A percentile compares a stretch with the other conserved stretches of the same genome.
Conservation (phyloP, 2,329 filamentous ascomycete genomes). For the Phaeosphaeriaceae sp. region DNA sequence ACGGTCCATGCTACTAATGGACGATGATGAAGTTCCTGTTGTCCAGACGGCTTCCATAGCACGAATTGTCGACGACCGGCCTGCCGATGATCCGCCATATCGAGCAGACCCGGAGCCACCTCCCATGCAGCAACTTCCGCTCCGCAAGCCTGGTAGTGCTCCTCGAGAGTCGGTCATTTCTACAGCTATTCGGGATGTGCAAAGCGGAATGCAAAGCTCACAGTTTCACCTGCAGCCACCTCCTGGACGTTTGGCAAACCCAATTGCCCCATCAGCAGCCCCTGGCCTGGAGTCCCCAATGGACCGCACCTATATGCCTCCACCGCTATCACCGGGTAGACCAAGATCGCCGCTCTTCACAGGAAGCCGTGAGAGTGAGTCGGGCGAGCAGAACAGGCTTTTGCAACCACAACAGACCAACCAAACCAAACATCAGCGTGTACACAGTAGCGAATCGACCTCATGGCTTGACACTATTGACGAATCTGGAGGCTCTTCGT, state of each 20-base stretch:
- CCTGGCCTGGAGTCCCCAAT: constrained; percentile 55
- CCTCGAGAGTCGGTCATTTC: constrained; percentile 50
- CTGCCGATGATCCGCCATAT: constrained; percentile 28
- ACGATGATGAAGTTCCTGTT: constrained; percentile 48
- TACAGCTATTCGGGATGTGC: constrained; percentile 52
- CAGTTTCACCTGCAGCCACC: constrained; percentile 46
- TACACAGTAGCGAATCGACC: constrained; percentile 78
- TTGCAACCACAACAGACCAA: constrained; percentile 30
- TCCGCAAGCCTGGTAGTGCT: constrained; percentile 37
- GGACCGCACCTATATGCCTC: constrained; percentile 70
- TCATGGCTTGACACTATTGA: constrained; percentile 96
- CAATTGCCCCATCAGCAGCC: constrained; percentile 15
- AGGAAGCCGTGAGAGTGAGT: constrained; percentile 24
- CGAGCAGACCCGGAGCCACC: constrained; percentile 27
- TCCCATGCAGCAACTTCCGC: constrained; percentile 36
- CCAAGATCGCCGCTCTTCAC: constrained; percentile 54
- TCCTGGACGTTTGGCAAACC: constrained; percentile 35
- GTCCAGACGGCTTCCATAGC: constrained; percentile 63
- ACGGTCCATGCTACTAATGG: constrained; percentile 45
- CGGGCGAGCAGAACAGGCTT: constrained; percentile 22
- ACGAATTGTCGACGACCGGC: constrained; percentile 57
- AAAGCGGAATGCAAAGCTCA: constrained; percentile 39
- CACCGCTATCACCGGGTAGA: constrained; percentile 72
- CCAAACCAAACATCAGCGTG: constrained; percentile 50
- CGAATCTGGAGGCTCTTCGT: constrained; percentile 81